Evolutionary conservation across 768 basidiomycete species (phyloP).

Genomic region (Boletus reticulatus): DNA sequence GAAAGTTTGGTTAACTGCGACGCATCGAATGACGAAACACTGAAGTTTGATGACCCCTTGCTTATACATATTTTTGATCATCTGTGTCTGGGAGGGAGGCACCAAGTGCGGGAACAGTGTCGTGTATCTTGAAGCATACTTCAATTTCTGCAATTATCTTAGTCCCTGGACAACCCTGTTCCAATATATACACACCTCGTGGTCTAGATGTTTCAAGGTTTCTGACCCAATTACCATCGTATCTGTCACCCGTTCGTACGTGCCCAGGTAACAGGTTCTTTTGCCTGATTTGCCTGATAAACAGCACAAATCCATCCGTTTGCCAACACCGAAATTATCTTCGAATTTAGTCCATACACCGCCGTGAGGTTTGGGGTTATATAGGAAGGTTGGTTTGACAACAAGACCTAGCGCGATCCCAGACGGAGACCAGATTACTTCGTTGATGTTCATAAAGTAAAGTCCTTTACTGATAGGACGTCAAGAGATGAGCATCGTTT

Average conservation of each 20-base stretch:
- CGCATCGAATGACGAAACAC: conserved; percentile 25
- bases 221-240: conserved; percentile 14
- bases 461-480: conserved; percentile 7
- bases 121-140: conserved; percentile 14
- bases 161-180: background rate
- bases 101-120: conserved; percentile 21
- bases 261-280: conserved; percentile 21
- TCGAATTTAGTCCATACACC: conserved; percentile 18
- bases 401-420: conserved; percentile 27
- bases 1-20: conserved; percentile 17
- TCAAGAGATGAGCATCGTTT: background rate
- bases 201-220: conserved; percentile 9
- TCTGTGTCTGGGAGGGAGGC: conserved; percentile 22
- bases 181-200: conserved; percentile 3
- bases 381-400: conserved; percentile 23
- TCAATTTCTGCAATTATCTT: conserved; percentile 17
- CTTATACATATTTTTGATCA: conserved; percentile 29
- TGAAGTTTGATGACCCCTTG: conserved; percentile 27
- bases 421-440: conserved; percentile 22
- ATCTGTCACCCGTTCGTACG: conserved; percentile 22
- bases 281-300: background rate
- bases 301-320: conserved; percentile 22
- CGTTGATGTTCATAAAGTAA: conserved; percentile 9
- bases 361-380: conserved; percentile 20
- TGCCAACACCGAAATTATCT: conserved; percentile 8